Percentiles rank a stretch among this genome's conserved stretches.
Conservation (phyloP, 345 rosid species). For the Acer campestre region DNA sequence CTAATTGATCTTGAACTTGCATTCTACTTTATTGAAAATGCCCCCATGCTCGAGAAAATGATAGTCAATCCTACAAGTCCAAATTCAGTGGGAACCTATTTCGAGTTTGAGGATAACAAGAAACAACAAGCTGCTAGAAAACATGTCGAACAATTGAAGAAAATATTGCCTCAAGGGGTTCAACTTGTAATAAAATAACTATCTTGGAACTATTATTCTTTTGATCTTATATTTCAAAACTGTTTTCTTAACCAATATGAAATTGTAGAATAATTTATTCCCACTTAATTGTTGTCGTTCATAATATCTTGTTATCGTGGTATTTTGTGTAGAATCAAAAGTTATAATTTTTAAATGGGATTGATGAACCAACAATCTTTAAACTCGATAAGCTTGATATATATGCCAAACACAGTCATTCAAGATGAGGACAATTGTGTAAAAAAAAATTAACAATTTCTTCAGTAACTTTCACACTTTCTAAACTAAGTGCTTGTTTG, state of each 20-base stretch:
- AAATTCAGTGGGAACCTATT: neutral
- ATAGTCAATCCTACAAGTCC: neutral
- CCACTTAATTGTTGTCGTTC: too few species aligned
- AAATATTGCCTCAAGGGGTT: neutral
- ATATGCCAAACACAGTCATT: neutral
- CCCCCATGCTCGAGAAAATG: neutral
- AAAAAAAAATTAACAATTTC: neutral
- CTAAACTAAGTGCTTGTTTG: neutral
- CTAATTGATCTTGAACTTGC: constrained; percentile 6
- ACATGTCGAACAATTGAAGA: neutral
- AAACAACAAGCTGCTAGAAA: neutral
- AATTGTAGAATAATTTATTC: too few species aligned
- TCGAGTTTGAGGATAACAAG: neutral
- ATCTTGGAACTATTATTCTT: too few species aligned
- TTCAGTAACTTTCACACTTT: neutral
- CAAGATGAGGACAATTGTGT: constrained; percentile 2
- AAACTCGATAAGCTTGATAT: neutral
- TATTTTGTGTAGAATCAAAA: too few species aligned
- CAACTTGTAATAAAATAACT: neutral
- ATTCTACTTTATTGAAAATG: neutral
- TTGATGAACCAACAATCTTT: neutral
- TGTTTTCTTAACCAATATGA: too few species aligned
- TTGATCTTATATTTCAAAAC: too few species aligned
- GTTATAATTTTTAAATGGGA: neutral
- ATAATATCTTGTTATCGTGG: too few species aligned